phyloP scores from a whole-genome alignment of 2,329 filamentous ascomycete species.

The Blumeria hordei region DNA sequence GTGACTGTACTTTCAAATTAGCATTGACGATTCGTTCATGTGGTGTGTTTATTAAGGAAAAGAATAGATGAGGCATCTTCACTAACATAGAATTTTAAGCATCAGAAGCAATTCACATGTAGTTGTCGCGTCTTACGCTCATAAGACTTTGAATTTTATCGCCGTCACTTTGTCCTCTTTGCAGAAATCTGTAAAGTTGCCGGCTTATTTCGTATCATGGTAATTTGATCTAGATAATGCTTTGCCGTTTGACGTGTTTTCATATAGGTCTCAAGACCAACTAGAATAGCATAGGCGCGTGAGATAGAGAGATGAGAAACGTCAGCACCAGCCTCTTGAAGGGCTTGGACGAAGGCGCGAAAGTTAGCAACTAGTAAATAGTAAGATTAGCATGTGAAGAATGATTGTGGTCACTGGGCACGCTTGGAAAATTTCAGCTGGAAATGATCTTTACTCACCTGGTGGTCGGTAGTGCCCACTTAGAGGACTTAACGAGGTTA shows the following conservation, averaged over 20 bases:
- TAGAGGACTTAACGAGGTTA: constrained; percentile 46
- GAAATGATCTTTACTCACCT: constrained; percentile 17
- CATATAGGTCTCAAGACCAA: constrained; percentile 61
- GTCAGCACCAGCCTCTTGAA: constrained; percentile 53
- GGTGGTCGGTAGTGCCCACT: constrained; percentile 73
- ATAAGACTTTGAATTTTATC: too few relatives aligned
- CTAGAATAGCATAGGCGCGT: constrained; percentile 57
- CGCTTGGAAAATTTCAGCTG: neutral
- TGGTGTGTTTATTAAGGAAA: too few relatives aligned
- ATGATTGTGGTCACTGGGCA: neutral
- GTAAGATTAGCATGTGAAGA: neutral
- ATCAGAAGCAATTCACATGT: too few relatives aligned
- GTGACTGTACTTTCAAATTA: too few relatives aligned
- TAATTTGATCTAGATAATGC: constrained; percentile 16
- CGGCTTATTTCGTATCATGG: constrained; percentile 30
- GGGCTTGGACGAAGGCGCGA: constrained; percentile 49
- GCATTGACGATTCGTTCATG: too few relatives aligned
- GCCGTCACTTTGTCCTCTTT: neutral
- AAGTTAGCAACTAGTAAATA: constrained; percentile 35
- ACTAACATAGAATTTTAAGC: too few relatives aligned
- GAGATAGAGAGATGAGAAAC: constrained; percentile 57
- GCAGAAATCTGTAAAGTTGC: constrained; percentile 7
- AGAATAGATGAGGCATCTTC: too few relatives aligned
- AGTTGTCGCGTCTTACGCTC: too few relatives aligned
- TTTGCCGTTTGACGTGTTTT: constrained; percentile 25